These are phyloP conservation scores for Candida easanensis DNA, from an alignment of 805 yeast genomes.

Conservation along the genomic window DNA sequence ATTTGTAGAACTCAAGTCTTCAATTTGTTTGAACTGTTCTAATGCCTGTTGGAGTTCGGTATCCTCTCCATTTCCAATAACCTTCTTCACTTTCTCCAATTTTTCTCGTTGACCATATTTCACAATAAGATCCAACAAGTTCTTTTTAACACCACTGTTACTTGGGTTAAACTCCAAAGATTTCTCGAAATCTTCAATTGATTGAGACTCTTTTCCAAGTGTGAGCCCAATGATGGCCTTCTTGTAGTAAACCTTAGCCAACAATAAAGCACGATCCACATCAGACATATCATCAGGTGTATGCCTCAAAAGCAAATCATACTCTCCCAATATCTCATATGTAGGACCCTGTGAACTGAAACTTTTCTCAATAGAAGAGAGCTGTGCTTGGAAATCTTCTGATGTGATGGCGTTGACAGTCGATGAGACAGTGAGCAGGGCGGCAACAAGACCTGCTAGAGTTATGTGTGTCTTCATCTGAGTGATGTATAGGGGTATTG, in stretches of 20 bases:
- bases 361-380: constrained; percentile 18
- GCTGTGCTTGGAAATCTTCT: constrained; percentile 12
- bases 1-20: constrained; percentile 23
- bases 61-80: constrained; percentile 10
- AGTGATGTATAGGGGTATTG: too few relatives aligned
- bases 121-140: constrained; percentile 46
- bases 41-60: constrained; percentile 16
- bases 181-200: constrained; percentile 49
- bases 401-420: constrained; percentile 4
- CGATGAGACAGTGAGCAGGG: constrained; percentile 3
- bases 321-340: constrained; percentile 17
- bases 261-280: constrained; percentile 8
- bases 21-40: constrained; percentile 18
- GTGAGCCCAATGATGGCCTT: constrained; percentile 60
- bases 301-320: constrained; percentile 19
- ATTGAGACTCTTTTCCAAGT: constrained; percentile 49
- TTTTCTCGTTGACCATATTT: constrained; percentile 50
- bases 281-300: constrained; percentile 6
- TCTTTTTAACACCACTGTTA: constrained; percentile 46
- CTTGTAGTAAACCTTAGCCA: constrained; percentile 52
- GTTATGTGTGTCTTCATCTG: constrained; percentile 4
- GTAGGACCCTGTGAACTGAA: constrained; percentile 22
- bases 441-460: constrained; percentile 1
- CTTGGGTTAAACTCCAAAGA: constrained; percentile 42
- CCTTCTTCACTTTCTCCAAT: constrained; percentile 18